Conservation (phyloP, 2,329 filamentous ascomycete species). For the Septoria linicola region DNA sequence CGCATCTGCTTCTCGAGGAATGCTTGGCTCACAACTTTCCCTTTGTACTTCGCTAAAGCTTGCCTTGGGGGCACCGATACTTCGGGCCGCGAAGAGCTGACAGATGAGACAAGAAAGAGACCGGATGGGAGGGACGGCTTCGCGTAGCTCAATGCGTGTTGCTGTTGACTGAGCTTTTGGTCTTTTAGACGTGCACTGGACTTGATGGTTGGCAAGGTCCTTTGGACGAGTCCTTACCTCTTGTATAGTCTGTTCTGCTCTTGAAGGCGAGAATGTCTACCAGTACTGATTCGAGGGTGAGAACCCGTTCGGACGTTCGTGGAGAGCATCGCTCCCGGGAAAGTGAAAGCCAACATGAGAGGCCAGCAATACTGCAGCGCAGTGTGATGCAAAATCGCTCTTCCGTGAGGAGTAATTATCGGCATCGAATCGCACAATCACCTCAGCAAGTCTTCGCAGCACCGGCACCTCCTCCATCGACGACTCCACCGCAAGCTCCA, state of each 20-base stretch:
- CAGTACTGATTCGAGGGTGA: not conserved
- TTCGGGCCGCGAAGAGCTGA: too few relatives aligned
- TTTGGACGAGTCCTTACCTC: too few relatives aligned
- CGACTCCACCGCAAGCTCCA: not conserved
- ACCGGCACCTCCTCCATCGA: not conserved
- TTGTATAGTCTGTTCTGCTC: too few relatives aligned
- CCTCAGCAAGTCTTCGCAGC: not conserved
- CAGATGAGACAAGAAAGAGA: not conserved
- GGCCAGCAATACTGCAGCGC: not conserved
- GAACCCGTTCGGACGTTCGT: too few relatives aligned
- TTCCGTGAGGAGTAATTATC: not conserved
- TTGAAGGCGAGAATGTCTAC: too few relatives aligned
- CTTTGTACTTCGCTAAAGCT: constrained; percentile 7
- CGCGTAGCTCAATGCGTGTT: not conserved
- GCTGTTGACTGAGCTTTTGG: too few relatives aligned
- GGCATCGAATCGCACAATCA: not conserved
- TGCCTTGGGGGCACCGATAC: not conserved
- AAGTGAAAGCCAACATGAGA: not conserved
- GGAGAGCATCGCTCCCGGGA: not conserved
- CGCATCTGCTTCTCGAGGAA: not conserved
- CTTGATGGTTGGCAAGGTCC: too few relatives aligned
- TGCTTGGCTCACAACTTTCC: not conserved
- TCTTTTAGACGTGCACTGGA: too few relatives aligned
- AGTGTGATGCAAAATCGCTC: not conserved
- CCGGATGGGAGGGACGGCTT: too few relatives aligned